Conservation (phyloP, 2,329 filamentous ascomycete genomes). For the Diaporthe capsici region DNA sequence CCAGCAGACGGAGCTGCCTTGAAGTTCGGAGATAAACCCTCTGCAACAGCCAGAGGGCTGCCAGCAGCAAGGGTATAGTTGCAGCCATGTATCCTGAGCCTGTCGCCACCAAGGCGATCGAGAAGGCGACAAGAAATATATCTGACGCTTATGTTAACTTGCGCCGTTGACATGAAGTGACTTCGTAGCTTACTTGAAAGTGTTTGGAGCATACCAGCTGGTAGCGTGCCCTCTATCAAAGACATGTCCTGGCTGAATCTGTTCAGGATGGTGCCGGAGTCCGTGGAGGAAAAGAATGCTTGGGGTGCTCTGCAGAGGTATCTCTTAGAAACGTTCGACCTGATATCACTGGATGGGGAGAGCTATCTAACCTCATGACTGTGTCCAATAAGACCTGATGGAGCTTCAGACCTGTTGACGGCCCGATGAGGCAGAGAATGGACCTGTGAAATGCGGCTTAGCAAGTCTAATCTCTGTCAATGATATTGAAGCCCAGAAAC, state of each 20-base stretch:
- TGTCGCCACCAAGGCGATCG: neutral
- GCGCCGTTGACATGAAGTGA: no score
- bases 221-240: neutral
- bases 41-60: neutral
- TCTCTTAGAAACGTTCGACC: neutral
- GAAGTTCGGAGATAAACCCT: neutral
- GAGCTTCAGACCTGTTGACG: neutral
- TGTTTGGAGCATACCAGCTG: conserved; percentile 49
- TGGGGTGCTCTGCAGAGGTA: conserved; percentile 52
- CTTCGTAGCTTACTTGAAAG: conserved; percentile 49
- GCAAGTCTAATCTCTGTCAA: neutral
- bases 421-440: neutral
- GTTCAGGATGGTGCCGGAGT: conserved; percentile 57
- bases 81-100: neutral
- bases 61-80: neutral
- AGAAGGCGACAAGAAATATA: neutral
- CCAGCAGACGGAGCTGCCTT: conserved; percentile 37
- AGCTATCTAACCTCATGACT: neutral
- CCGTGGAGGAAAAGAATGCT: conserved; percentile 56
- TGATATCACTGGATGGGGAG: fast-evolving
- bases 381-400: neutral
- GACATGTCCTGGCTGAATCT: conserved; percentile 47
- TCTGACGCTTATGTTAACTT: neutral
- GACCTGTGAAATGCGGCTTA: neutral
- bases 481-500: neutral